Percentiles rank a stretch among this genome's conserved stretches.
Conservation (phyloP, 192 early-diverging fungal species). For the Coemansia sp. region DNA sequence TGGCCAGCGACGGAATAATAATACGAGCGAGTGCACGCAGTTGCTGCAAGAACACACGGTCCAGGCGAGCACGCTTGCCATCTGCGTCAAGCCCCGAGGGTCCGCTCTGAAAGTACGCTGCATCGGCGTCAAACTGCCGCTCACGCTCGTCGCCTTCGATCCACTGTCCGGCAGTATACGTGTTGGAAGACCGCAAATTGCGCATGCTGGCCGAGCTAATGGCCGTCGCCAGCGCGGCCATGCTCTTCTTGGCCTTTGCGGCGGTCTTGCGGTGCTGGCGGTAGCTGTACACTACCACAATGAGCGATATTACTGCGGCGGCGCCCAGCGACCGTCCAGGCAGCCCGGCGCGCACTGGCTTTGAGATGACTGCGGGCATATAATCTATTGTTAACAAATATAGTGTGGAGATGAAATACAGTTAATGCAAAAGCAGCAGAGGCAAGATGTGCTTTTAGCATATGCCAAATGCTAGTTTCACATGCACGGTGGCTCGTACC, state of each 20-base stretch:
- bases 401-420: neutral
- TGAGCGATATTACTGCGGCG: conserved; percentile 34
- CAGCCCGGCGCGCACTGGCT: conserved; percentile 21
- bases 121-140: conserved; percentile 44
- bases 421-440: neutral
- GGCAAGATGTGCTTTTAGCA: neutral
- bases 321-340: conserved; percentile 33
- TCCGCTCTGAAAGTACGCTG: conserved; percentile 22
- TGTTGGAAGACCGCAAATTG: conserved; percentile 31
- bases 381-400: neutral
- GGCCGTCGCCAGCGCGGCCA: conserved; percentile 22
- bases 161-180: conserved; percentile 38
- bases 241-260: conserved; percentile 47
- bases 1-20: conserved; percentile 74
- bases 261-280: conserved; percentile 38
- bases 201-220: conserved; percentile 44
- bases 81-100: neutral
- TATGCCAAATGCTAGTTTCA: neutral
- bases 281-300: conserved; percentile 49
- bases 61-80: conserved; percentile 20
- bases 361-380: conserved; percentile 22
- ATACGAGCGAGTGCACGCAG: conserved; percentile 74
- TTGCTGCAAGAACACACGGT: conserved; percentile 55
- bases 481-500: neutral
- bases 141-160: conserved; percentile 48